Evolutionary conservation across 1,284 basidiomycete species (phyloP), one percentile per base, ranked within the genome.

Genomic region (Cerioporus squamosus): DNA sequence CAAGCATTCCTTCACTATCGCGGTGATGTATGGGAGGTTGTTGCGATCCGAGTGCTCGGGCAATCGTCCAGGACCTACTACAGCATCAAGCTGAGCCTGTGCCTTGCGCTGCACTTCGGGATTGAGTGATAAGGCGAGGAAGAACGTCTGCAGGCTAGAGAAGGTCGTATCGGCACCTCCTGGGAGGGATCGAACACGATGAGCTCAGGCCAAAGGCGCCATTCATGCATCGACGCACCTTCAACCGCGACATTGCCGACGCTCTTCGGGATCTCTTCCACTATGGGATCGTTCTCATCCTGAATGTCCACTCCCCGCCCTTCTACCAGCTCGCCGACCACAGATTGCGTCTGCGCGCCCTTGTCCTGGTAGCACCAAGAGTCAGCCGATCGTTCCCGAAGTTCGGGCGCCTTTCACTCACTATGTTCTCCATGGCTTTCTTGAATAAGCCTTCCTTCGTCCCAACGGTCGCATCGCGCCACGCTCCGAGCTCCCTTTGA

Each of bases 61-160:
- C n/a, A 76, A 47, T 26, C 71, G 63, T n/a, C 68, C 65, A 17
- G 42, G 31, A 1, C 70, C 70, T 14, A 75, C 64, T 2, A 74
- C 60, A 12, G 51, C 20, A 51, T 75, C 70, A 5, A 76, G 63
- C 57, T 77, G 72, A 1, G 57, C 59, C 46, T 75, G 75, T 14
- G 69, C 66, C 31, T 65, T 64, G n/a, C 45, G 36, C 29, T 70
- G 67, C 4, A 68, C 62, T 1, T 65, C 61, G 5, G 74, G 77
- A 47, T 72, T 65, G 33, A 72, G 63, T 1, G 68, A 61, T 69
- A 75, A 71, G 2, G 71, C 68, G 17, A 77, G 63, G 55, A 75
- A 68, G 57, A 75, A 74, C 8, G 53, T 26, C n/a, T 44, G 42
- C 10, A 53, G 48, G 15, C 44, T 51, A 1, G 55, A 15, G 44